Base-by-base conservation (phyloP, 305 asterid genomes). In the Fraxinus xanthoxyloides region DNA sequence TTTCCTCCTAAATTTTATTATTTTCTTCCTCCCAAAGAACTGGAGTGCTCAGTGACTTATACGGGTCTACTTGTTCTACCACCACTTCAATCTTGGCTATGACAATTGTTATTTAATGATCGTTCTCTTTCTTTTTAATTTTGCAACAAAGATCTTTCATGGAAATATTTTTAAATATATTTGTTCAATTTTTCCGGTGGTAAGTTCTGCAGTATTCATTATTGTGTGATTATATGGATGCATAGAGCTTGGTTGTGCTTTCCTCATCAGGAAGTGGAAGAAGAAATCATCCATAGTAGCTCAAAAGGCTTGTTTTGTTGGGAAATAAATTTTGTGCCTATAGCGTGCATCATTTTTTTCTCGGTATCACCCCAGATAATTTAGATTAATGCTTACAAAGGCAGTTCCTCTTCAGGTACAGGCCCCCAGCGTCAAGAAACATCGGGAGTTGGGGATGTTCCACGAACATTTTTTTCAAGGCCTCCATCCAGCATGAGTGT, bases 381-480 rank as follows among this genome's bases (percentile, higher is more conserved):
- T 51, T 70, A 30, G n/a, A 69, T 67, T 26, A 12, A 81, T 84
- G 81, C 38, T 32, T 70, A 46, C 65, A 32, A 77, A 86, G 61
- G n/a, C 77, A 36, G 73, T 78, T 77, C 5, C 78, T 79, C n/a
- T 81, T 85, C 90, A 94, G 97, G 90, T 82, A 79, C 90, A 65
- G 36, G 88, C 30, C 83, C 84, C 36, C 92, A 90, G 86, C 80
- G 80, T 51, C 89, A 88, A 80, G 89, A 78, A 79, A 72, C 84
- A 76, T 79, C 94, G 69, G 67, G 61, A 67, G 82, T 87, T 77
- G 90, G 83, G 9, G 90, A 87, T 87, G 86, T 86, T 82, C 90
- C 87, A 77, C 86, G 21, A 54, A 85, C 84, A 61, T 87, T 93
- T 78, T 93, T 92, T 82, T 86, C 94, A 72, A 89, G 90, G 90